Conservation (phyloP, 2,329 filamentous ascomycete genomes). For the Torrubiellomyces zombiae region DNA sequence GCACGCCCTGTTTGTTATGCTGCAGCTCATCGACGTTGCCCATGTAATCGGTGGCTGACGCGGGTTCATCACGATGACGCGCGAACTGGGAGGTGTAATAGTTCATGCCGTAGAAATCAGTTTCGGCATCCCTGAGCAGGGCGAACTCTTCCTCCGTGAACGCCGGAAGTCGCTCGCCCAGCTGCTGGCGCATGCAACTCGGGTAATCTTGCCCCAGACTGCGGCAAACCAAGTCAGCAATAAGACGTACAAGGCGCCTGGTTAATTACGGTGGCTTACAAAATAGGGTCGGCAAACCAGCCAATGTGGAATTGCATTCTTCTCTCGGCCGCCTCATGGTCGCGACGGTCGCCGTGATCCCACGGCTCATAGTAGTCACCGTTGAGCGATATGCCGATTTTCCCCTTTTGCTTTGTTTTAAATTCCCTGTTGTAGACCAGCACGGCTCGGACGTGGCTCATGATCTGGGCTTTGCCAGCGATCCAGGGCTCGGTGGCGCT, state of each 20-base stretch:
- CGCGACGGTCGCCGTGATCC: slow-evolving; percentile 10
- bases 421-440: slow-evolving; percentile 17
- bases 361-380: slow-evolving; percentile 21
- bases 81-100: slow-evolving; percentile 22
- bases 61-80: slow-evolving; percentile 9
- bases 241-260: no score
- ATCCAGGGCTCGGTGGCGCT: slow-evolving; percentile 20
- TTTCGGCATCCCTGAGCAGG: slow-evolving; percentile 9
- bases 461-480: slow-evolving; percentile 18
- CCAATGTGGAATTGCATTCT: slow-evolving; percentile 21
- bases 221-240: no score
- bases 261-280: slow-evolving; percentile 13
- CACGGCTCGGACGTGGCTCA: slow-evolving; percentile 18
- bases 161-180: slow-evolving; percentile 13
- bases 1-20: slow-evolving; percentile 12
- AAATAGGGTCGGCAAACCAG: slow-evolving; percentile 23
- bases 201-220: slow-evolving; percentile 17
- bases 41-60: slow-evolving; percentile 14
- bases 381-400: slow-evolving; percentile 20
- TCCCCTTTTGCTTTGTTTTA: slow-evolving; percentile 10
- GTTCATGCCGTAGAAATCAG: slow-evolving; percentile 24
- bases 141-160: slow-evolving; percentile 13
- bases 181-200: slow-evolving; percentile 17
- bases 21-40: slow-evolving; percentile 17
- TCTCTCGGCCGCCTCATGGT: slow-evolving; percentile 16